Evolutionary conservation across 257 asterid genomes (phyloP), one percentile per base, ranked within the genome.

Genomic region (Ilex asprella): DNA sequence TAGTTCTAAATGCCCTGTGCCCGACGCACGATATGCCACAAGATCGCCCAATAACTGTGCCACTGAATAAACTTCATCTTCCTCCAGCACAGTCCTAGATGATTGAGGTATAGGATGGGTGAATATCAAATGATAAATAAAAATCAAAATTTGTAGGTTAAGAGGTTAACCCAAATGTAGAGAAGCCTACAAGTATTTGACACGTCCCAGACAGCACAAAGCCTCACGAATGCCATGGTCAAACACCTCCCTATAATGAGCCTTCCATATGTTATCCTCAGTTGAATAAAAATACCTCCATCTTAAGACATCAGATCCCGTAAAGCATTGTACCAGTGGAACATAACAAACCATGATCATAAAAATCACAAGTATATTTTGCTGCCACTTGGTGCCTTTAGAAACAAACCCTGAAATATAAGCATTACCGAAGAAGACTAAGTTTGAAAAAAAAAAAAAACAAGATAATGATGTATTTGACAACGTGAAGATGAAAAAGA

Each of bases 151-250:
- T 54, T 46, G 56, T 43, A 65, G 2, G 6, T 15, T 12, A 43
- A 15, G 16, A 65, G 2, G 6, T 15, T 12, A 43, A 15, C 43
- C 16, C 7, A 56, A 58, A 27, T 30, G 55, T 53, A 32, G 58
- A 64, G 39, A 43, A 60, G 52, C 78, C 44, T 73, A 63, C 78
- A 63, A 63, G 71, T 73, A 73, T 64, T 73, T 64, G 55, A 59
- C 67, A 59, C 66, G 78, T 56, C 78, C 78, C 60, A 73, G 62
- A 73, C 78, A 73, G 58, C 74, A 73, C 53, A 73, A 68, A 54
- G 78, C 74, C 58, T 68, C 71, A 49, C 78, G 74, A 55, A 73
- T 73, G 61, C 78, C 74, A 64, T 73, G 67, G 55, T 73, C 78
- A 47, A 73, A 73, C 55, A 73, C 57, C 65, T 73, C 78, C 70